Evolutionary conservation across 495 filamentous ascomycete species (phyloP).

Genomic region (Baudoinia panamericana): DNA sequence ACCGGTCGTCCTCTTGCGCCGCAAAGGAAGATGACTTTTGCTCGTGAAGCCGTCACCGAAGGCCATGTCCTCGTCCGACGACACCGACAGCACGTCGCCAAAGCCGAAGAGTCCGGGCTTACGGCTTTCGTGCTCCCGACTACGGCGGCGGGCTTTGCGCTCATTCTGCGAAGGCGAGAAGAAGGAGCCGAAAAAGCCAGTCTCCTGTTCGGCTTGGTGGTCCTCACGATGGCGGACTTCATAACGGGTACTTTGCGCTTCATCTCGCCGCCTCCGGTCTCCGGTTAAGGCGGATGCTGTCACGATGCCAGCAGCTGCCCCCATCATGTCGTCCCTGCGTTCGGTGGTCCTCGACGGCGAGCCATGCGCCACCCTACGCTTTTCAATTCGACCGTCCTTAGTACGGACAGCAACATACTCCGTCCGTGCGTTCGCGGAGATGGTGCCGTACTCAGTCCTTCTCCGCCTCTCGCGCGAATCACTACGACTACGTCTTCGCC

Average conservation of each 20-base stretch:
- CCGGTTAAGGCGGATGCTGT: slow-evolving; percentile 14
- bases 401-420: slow-evolving; percentile 14
- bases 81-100: slow-evolving; percentile 47
- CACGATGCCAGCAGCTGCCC: slow-evolving; percentile 30
- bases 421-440: slow-evolving; percentile 1
- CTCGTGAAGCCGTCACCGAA: slow-evolving; percentile 30
- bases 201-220: background rate
- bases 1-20: slow-evolving; percentile 26
- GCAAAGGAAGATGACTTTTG: slow-evolving; percentile 12
- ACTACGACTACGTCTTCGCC: slow-evolving; percentile 21
- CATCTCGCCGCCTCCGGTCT: slow-evolving; percentile 2
- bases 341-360: slow-evolving; percentile 37
- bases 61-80: slow-evolving; percentile 42
- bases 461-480: slow-evolving; percentile 12
- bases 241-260: slow-evolving; percentile 1
- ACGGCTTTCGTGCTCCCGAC: slow-evolving; percentile 25
- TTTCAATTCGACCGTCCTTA: slow-evolving; percentile 14
- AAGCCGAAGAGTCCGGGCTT: slow-evolving; percentile 48
- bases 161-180: slow-evolving; percentile 41
- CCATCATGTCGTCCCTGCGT: slow-evolving; percentile 31
- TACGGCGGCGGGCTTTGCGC: slow-evolving; percentile 18
- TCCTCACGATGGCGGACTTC: background rate
- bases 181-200: slow-evolving; percentile 29
- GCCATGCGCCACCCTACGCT: slow-evolving; percentile 8
- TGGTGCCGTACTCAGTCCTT: slow-evolving; percentile 2